Evolutionary conservation across 306 rosid genomes (phyloP).

Genomic region (Sesbania bispinosa): DNA sequence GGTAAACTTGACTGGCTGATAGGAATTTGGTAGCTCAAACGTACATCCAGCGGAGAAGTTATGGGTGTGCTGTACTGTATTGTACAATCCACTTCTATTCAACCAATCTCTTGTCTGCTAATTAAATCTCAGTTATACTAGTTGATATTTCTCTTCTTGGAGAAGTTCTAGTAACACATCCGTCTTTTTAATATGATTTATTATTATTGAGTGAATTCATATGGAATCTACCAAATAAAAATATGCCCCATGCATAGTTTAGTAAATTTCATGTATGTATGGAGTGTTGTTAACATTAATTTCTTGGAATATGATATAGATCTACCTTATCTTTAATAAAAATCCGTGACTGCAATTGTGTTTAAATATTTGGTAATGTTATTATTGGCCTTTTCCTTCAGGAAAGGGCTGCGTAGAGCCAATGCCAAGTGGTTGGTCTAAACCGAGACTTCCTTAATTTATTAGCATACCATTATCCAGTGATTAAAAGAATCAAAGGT

Average conservation of each 20-base stretch:
- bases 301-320: neutral
- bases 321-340: constrained; percentile 9
- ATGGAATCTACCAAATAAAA: too few species aligned
- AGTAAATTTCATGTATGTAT: too few species aligned
- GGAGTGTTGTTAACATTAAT: neutral
- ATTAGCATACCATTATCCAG: neutral
- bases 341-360: neutral
- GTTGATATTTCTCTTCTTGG: neutral
- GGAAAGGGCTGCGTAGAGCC: neutral
- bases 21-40: neutral
- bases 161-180: too few species aligned
- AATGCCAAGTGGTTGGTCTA: neutral
- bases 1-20: neutral
- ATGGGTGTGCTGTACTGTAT: neutral
- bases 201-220: too few species aligned
- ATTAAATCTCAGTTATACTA: neutral
- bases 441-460: neutral
- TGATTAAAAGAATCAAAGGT: neutral
- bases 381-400: neutral
- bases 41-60: neutral
- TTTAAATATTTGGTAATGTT: constrained; percentile 17
- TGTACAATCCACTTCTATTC: neutral
- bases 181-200: too few species aligned
- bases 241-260: too few species aligned
- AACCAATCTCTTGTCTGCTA: neutral